Conservation (phyloP, 1,284 basidiomycete genomes). For the Mycena sp. region DNA sequence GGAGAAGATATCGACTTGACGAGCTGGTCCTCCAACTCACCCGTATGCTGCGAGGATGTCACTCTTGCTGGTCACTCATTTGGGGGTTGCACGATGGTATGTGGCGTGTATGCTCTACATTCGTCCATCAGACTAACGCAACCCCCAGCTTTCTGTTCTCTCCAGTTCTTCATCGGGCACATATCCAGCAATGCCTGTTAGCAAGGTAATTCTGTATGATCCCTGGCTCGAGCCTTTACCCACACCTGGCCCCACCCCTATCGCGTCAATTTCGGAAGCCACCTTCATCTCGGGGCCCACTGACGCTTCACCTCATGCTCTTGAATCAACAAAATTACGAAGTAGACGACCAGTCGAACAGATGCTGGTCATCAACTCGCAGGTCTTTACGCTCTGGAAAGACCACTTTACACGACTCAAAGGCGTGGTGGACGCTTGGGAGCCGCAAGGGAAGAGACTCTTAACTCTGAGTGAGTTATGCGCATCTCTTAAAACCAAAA, state of each 20-base stretch:
- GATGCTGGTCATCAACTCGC: constrained; percentile 76
- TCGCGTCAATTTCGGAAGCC: constrained; percentile 31
- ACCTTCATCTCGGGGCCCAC: constrained; percentile 13
- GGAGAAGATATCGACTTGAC: constrained; percentile 47
- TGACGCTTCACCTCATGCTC: no score
- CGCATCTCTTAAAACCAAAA: neutral
- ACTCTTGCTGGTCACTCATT: constrained; percentile 79
- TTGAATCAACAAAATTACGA: no score
- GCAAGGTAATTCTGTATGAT: constrained; percentile 70
- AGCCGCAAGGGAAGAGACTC: constrained; percentile 51
- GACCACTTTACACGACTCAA: constrained; percentile 70
- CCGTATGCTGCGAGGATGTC: constrained; percentile 55
- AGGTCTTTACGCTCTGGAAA: constrained; percentile 79
- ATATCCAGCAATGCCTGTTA: constrained; percentile 58
- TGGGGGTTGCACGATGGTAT: constrained; percentile 77
- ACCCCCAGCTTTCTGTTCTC: constrained; percentile 60
- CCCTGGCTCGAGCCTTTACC: constrained; percentile 84
- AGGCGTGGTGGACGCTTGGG: constrained; percentile 63
- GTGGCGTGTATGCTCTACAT: constrained; percentile 37
- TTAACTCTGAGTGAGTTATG: constrained; percentile 57
- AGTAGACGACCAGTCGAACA: constrained; percentile 39
- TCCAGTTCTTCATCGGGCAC: constrained; percentile 51
- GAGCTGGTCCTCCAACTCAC: constrained; percentile 50
- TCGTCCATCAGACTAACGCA: neutral
- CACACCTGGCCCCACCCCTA: constrained; percentile 57